A percentile compares a stretch with the other conserved stretches of the same genome.
Evolutionary conservation across 164 flowering plant genomes (phyloP).

Genomic region (Magnolia changhungtana): DNA sequence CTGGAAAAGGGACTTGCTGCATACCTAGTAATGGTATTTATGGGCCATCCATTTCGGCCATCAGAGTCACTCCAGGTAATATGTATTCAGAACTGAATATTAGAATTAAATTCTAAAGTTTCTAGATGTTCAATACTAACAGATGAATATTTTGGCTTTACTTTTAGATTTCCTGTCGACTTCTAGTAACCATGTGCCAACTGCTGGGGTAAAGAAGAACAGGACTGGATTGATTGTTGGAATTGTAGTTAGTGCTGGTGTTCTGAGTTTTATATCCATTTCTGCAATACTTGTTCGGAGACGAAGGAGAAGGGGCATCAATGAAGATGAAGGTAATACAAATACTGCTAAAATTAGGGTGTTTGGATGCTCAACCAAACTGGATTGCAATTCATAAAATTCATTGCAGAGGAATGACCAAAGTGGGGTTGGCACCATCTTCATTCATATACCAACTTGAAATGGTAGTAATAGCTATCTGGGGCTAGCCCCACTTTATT

Average conservation of each 20-base stretch:
- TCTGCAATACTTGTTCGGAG: conserved; percentile 26
- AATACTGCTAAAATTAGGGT: neutral
- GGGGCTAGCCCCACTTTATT: too few species aligned
- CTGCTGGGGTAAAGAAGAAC: conserved; percentile 26
- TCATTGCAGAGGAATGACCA: too few species aligned
- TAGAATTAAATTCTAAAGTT: neutral
- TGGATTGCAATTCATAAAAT: too few species aligned
- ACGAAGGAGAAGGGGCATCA: conserved; percentile 23
- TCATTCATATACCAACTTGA: too few species aligned
- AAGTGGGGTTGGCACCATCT: too few species aligned
- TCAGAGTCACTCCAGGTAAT: conserved; percentile 75
- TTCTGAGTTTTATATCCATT: conserved; percentile 27
- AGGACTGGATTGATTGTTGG: conserved; percentile 60
- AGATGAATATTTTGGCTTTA: neutral
- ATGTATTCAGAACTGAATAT: neutral
- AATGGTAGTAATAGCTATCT: too few species aligned
- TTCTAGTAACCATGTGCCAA: conserved; percentile 46
- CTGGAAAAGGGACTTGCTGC: conserved; percentile 89
- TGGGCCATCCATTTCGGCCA: conserved; percentile 85
- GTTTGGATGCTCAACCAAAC: too few species aligned
- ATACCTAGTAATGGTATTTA: conserved; percentile 21
- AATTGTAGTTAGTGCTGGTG: conserved; percentile 41
- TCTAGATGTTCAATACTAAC: neutral
- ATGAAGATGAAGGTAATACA: conserved; percentile 52
- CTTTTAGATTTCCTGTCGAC: conserved; percentile 58